Evolutionary conservation across 2,329 filamentous ascomycete genomes (phyloP).

Genomic region (Talaromyces sp.): DNA sequence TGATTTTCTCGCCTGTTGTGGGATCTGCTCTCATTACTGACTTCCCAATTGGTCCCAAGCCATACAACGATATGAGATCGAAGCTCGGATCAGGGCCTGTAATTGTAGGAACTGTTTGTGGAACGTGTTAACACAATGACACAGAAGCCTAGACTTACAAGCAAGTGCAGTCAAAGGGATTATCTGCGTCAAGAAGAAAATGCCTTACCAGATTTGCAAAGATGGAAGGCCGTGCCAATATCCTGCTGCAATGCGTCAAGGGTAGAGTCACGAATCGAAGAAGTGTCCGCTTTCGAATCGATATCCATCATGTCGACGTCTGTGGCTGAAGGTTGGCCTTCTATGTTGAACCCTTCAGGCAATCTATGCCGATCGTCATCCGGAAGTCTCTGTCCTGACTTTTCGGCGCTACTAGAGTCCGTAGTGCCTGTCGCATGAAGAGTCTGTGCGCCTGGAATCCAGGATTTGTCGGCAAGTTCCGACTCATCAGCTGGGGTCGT

Average conservation of each 20-base stretch:
- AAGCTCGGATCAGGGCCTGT: conserved; percentile 56
- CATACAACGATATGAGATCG: conserved; percentile 59
- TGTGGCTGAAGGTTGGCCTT: conserved; percentile 17
- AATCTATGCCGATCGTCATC: conserved; percentile 34
- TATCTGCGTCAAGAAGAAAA: conserved; percentile 31
- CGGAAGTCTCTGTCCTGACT: conserved; percentile 31
- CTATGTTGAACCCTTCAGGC: conserved; percentile 22
- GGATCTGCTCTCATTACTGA: conserved; percentile 59
- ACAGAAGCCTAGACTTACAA: conserved; percentile 26
- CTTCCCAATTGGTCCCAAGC: conserved; percentile 53
- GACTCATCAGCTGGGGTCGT: conserved; percentile 33
- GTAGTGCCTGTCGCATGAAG: conserved; percentile 14
- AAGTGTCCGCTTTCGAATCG: conserved; percentile 28
- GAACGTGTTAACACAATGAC: conserved; percentile 44
- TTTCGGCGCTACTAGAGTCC: conserved; percentile 23
- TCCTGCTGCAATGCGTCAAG: conserved; percentile 45
- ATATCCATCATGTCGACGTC: conserved; percentile 40
- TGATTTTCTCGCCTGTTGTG: conserved; percentile 61
- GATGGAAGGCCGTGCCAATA: conserved; percentile 46
- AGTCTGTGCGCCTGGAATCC: conserved; percentile 20
- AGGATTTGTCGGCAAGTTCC: conserved; percentile 34
- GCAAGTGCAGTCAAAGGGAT: conserved; percentile 30
- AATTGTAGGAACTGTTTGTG: conserved; percentile 42
- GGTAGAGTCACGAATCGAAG: conserved; percentile 28
- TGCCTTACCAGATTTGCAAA: conserved; percentile 50